Base-by-base conservation (phyloP, 1,139 yeast genomes). In the Hanseniaspora uvarum region DNA sequence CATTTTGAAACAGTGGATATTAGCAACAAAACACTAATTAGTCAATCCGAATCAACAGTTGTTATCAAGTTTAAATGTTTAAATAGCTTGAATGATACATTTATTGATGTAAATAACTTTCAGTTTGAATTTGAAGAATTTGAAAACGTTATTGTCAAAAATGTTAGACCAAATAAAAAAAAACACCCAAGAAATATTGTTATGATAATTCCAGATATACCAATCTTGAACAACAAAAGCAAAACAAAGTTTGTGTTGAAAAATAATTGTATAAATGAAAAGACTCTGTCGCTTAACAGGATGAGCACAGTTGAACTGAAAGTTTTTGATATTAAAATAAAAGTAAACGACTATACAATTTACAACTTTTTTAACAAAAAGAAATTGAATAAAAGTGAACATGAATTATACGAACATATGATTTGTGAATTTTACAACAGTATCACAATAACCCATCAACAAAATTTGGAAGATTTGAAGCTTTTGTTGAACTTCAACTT, bases 261-360 rank as follows among this genome's bases (percentile, higher is more conserved):
- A 6, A 44, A 21, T 21, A 38, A 44, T 21, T 19, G 37, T 4
- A 11, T 16, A 12, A 44, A 44, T 33, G 18, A 19, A 6, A 11
- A 5, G 3, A 23, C 31, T 12, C 10, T 44, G 12, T 3, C 4
- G 11, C 66, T 68, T 2, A 31, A 57, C 2, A 53, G 39, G n/a
- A 46, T 64, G 7, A 54, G 56, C 16, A 61, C 65, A 2, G 62
- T 63, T 50, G 63, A 63, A 34, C 53, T 57, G 16, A 58, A 63
- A 5, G 60, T 62, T 4, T 72, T 86, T 50, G 77, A 78, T 18
- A 74, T 85, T 58, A 82, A 81, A 59, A 53, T 67, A 0, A 61
- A 65, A 33, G 62, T 62, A 4, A 59, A 65, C 0, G 70, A 70
- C 36, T 65, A 63, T 2, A 69, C 73, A 1, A 61, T 67, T 19